Evolutionary conservation across 2,329 filamentous ascomycete species (phyloP).

Genomic region (Hirsutella thompsonii): DNA sequence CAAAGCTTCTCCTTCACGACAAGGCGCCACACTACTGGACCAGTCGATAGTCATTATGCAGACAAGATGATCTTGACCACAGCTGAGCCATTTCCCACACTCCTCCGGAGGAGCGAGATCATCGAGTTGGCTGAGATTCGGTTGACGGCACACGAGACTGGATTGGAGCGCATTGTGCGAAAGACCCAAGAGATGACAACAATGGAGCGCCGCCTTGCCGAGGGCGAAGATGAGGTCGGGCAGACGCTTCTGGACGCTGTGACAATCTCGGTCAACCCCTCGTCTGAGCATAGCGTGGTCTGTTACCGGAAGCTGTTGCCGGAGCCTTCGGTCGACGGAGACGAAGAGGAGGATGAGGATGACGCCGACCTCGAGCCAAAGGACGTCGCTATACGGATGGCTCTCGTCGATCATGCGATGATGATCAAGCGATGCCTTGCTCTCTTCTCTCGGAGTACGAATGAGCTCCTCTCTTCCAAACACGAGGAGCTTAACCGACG

Average conservation of each 20-base stretch:
- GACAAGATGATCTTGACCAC: slow-evolving; percentile 80
- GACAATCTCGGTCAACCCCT: slow-evolving; percentile 60
- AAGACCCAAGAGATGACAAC: slow-evolving; percentile 77
- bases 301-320: slow-evolving; percentile 67
- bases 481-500: slow-evolving; percentile 50
- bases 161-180: slow-evolving; percentile 75
- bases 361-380: slow-evolving; percentile 40
- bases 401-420: slow-evolving; percentile 78
- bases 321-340: slow-evolving; percentile 24
- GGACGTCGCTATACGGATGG: slow-evolving; percentile 71
- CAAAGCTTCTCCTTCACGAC: slow-evolving; percentile 66
- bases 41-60: slow-evolving; percentile 59
- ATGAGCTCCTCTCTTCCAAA: slow-evolving; percentile 41
- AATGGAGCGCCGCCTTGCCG: slow-evolving; percentile 60
- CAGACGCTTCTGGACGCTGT: slow-evolving; percentile 63
- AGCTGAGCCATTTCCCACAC: slow-evolving; percentile 79
- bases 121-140: slow-evolving; percentile 52
- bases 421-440: slow-evolving; percentile 72
- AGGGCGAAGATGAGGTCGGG: slow-evolving; percentile 59
- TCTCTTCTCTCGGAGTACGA: slow-evolving; percentile 51
- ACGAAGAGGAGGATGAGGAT: slow-evolving; percentile 27
- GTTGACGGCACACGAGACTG: slow-evolving; percentile 71
- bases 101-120: slow-evolving; percentile 78
- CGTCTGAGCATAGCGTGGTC: slow-evolving; percentile 64
- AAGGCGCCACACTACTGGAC: slow-evolving; percentile 54